Conservation (phyloP, 2,329 filamentous ascomycete species). For the Thelonectria rubi region DNA sequence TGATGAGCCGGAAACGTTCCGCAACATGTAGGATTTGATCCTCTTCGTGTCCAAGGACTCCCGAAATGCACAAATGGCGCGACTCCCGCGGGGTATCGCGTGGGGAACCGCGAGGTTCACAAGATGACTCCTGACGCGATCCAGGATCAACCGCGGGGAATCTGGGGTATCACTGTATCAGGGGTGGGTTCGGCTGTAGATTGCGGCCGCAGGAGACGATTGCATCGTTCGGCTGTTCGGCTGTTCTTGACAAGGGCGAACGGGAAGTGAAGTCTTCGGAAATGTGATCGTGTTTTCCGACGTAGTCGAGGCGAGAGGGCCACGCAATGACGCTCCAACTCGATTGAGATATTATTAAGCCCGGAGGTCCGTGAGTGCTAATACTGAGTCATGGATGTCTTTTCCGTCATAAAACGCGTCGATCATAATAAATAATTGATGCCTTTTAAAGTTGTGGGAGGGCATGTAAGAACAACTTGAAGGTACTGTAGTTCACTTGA, state of each 20-base stretch:
- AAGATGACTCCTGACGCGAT: neutral
- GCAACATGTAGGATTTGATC: neutral
- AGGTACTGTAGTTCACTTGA: no score
- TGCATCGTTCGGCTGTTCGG: neutral
- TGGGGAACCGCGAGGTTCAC: conserved; percentile 1
- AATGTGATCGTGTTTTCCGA: neutral
- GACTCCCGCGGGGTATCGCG: neutral
- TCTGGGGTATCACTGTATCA: conserved; percentile 9
- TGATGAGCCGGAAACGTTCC: neutral
- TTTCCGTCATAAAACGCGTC: neutral
- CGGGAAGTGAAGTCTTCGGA: neutral
- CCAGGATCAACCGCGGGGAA: conserved; percentile 2
- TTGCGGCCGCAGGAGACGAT: conserved; percentile 3
- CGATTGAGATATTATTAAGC: neutral
- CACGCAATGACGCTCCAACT: neutral
- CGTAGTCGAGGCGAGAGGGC: neutral
- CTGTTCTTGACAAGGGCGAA: neutral
- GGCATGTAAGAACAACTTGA: no score
- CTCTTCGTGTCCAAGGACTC: neutral
- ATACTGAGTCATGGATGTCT: no score
- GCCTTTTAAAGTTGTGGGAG: no score
- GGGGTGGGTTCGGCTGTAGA: neutral
- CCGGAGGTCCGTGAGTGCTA: no score
- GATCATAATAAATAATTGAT: no score
- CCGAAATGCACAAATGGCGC: neutral